Base-by-base conservation (phyloP, 2,329 filamentous ascomycete species). In the Amylocarpus encephaloides region DNA sequence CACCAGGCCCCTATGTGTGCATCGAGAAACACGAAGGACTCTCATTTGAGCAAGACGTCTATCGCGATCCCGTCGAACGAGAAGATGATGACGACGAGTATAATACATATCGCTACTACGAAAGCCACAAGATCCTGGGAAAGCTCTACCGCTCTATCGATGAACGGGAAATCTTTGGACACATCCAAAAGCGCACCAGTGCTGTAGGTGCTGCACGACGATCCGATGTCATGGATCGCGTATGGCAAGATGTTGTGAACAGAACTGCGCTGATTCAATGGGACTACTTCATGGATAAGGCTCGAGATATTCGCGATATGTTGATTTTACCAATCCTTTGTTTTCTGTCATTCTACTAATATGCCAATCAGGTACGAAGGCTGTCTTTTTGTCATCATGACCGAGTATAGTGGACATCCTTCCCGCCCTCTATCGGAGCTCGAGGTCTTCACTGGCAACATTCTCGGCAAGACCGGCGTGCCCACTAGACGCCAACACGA, bases 131-230 rank as follows among this genome's bases (percentile, higher is more conserved):
- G 57, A 72, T 85, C 0, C 74, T 93, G 0, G 88, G 88, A 0
- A 67, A 74, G 4, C 71, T 94, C 0, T 93, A 86, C 62, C 79
- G 86, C 1, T 77, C 74, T 0, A 82, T 94, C 10, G 80, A 94
- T 58, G 88, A 93, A 65, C 73, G 74, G 41, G 74, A 76, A 46
- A 85, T 91, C 39, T 84, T 69, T 22, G 43, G 50, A 3, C 54
- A 66, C 10, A 57, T 68, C 15, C 60, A 62, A 50, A 42, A 54
- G 35, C 53, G 56, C 3, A 48, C 55, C 13, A 26, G 43, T 43
- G 48, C 49, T 29, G 12, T 49, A 7, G 48, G 50, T 11, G 32
- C 44, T 11, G 49, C 42, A n/a, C 48, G 46, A 29, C 45, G 36
- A 3, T 52, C 59, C 2, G 6, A 5, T 26, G 16, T 66, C 6